Percentiles rank a stretch among this genome's conserved stretches.
Conservation (phyloP, 306 rosid species). For the Vachellia collinsii region DNA sequence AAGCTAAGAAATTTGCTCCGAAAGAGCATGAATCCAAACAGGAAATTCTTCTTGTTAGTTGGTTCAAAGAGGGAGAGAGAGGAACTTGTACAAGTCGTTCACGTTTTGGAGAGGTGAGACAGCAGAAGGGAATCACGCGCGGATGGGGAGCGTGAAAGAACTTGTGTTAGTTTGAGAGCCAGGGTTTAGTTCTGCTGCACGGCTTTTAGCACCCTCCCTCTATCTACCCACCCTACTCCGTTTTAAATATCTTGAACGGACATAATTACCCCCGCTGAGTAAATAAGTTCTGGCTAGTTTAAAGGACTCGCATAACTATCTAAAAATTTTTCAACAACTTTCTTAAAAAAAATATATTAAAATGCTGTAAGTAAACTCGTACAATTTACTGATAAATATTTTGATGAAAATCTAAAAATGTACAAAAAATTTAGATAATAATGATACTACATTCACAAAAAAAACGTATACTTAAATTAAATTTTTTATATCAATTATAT, state of each 20-base stretch:
- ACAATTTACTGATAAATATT: too few relatives aligned
- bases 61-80: conserved; percentile 42
- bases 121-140: conserved; percentile 32
- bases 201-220: not conserved
- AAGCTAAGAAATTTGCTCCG: conserved; percentile 39
- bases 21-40: conserved; percentile 51
- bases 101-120: conserved; percentile 41
- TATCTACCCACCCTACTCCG: not conserved
- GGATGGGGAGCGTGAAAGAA: not conserved
- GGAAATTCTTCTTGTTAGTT: conserved; percentile 55
- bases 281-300: too few relatives aligned
- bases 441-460: too few relatives aligned
- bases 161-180: conserved; percentile 23
- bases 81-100: conserved; percentile 49
- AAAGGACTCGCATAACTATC: too few relatives aligned
- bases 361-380: too few relatives aligned
- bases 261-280: not conserved
- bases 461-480: too few relatives aligned
- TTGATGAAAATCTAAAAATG: too few relatives aligned
- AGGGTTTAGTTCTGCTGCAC: conserved; percentile 34
- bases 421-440: too few relatives aligned
- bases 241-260: not conserved
- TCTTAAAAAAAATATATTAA: too few relatives aligned
- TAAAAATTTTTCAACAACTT: too few relatives aligned
- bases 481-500: too few relatives aligned